Conservation (phyloP, 129 eudicot genomes). For the Saussurea involucrata region DNA sequence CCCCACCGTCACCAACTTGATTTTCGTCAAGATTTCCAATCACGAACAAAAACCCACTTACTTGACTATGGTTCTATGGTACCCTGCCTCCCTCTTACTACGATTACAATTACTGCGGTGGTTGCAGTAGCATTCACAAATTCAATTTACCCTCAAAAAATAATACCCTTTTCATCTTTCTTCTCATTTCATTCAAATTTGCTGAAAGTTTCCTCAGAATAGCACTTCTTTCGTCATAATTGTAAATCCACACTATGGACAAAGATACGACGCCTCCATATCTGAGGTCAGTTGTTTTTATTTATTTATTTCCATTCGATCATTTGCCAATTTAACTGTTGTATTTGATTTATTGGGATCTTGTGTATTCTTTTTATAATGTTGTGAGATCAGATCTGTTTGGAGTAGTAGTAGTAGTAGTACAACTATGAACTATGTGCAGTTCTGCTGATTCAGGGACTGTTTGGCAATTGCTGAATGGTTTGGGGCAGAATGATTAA, state of each 20-base stretch:
- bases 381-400: slow-evolving; percentile 12
- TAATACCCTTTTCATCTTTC: not conserved
- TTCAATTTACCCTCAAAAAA: not conserved
- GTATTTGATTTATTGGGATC: slow-evolving; percentile 5
- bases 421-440: not conserved
- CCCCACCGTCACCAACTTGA: not conserved
- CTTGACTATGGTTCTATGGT: not conserved
- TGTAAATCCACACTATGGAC: slow-evolving; percentile 16
- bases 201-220: not conserved
- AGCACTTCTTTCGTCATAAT: not conserved
- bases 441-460: not conserved
- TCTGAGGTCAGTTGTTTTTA: slow-evolving; percentile 23
- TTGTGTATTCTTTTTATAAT: not conserved
- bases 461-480: no score
- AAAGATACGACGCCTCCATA: slow-evolving; percentile 32
- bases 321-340: not conserved
- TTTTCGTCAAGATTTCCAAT: not conserved
- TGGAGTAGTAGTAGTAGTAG: slow-evolving; percentile 12
- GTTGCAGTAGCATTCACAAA: not conserved
- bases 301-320: not conserved
- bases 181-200: not conserved
- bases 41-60: not conserved
- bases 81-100: not conserved
- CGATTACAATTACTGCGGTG: not conserved
- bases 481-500: no score